Conservation (phyloP, 2,329 filamentous ascomycete species). For the Ophioceras dolichostomum region DNA sequence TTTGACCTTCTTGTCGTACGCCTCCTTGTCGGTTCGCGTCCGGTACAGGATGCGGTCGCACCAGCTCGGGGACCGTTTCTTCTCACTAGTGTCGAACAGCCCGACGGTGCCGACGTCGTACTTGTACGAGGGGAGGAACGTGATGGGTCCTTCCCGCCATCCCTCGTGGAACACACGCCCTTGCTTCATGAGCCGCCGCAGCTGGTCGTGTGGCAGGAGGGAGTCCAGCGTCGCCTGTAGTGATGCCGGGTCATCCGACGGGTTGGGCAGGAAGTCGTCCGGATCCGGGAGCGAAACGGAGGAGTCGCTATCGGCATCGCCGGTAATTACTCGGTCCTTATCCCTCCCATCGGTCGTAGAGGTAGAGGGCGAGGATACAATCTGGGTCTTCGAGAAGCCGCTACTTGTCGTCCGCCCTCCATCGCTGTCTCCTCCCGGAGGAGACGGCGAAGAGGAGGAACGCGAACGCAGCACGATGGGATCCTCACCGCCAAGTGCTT, state of each 20-base stretch:
- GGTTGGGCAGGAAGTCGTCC: conserved; percentile 55
- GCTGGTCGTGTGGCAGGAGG: conserved; percentile 79
- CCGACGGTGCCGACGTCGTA: conserved; percentile 92
- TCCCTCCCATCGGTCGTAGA: conserved; percentile 12
- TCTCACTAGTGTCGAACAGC: conserved; percentile 90
- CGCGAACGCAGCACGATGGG: conserved; percentile 33
- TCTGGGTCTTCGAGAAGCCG: conserved; percentile 15
- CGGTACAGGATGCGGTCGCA: conserved; percentile 89
- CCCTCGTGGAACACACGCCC: conserved; percentile 82
- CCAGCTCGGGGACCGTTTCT: conserved; percentile 87
- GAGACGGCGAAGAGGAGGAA: conserved; percentile 25
- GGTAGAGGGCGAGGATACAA: background rate
- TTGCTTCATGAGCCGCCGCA: conserved; percentile 58
- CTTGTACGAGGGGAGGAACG: conserved; percentile 91
- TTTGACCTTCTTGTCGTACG: conserved; percentile 48
- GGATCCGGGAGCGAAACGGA: conserved; percentile 41
- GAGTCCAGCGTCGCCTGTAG: conserved; percentile 82
- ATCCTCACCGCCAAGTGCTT: conserved; percentile 31
- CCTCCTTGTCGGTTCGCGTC: conserved; percentile 56
- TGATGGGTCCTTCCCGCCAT: conserved; percentile 80
- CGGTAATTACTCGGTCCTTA: too few species aligned
- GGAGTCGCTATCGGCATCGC: conserved; percentile 15
- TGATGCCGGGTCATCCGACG: conserved; percentile 68
- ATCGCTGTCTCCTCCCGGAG: conserved; percentile 12
- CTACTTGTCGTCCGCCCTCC: conserved; percentile 7